Base-by-base conservation (phyloP, 768 basidiomycete genomes). In the Termitomyces sp. region DNA sequence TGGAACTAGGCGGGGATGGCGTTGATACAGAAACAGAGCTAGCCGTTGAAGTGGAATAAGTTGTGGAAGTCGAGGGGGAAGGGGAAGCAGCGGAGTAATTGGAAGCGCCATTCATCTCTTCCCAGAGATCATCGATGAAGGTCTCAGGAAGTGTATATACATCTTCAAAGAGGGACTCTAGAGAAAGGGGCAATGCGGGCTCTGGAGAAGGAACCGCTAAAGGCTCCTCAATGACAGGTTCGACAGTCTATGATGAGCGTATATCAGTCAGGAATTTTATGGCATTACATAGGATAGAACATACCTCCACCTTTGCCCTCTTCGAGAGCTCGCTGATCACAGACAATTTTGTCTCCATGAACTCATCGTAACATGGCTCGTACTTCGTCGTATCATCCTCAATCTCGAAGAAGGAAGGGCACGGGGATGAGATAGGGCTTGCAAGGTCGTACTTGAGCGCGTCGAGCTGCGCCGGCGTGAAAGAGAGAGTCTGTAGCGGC, bases 311-410 rank as follows among this genome's bases (percentile, higher is more conserved):
- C 41, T 47, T 39, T 0, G 25, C 32, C 45, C 38, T 55, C 15
- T 51, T 35, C 18, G 10, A 25, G 12, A 60, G 47, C 18, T 62
- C 61, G 27, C 54, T 38, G 5, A 60, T 31, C 12, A 62, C 59
- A 38, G 57, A 35, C 27, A 57, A 32, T 44, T 64, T 60, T n/a
- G 35, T 20, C 16, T 60, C 63, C 54, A 54, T 51, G n/a, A 57
- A 59, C 27, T 64, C 63, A 41, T 60, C 59, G 20, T 54, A 62
- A 43, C 47, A 53, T 10, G 46, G 20, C 39, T 52, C 57, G 22
- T 60, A 58, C 7, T 56, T 59, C 15, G 56, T 62, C 27, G 40
- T 41, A 36, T 60, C 61, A 1, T 53, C 54, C 44, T 54, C 56
- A 18, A 60, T 52, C 29, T 63, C 61, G 36, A 64, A 60, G 32